Percentiles rank a stretch among this genome's conserved stretches.
Evolutionary conservation across 2,329 filamentous ascomycete species (phyloP).

Genomic region (Oidium heveae): DNA sequence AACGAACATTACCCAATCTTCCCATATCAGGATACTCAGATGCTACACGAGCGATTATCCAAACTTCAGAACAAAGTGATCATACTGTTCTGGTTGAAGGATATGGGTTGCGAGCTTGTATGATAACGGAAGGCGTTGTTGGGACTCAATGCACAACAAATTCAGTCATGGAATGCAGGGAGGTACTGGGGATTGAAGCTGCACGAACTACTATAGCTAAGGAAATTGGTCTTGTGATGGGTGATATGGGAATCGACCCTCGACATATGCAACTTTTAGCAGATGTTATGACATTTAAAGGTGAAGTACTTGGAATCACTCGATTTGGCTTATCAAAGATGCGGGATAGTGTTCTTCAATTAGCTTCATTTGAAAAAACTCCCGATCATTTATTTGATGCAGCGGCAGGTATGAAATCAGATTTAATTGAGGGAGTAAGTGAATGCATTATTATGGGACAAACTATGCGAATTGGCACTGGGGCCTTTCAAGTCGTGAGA

Average conservation of each 20-base stretch:
- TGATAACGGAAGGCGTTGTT: constrained; percentile 80
- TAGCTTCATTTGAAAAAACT: constrained; percentile 94
- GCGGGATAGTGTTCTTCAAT: constrained; percentile 76
- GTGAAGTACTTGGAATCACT: constrained; percentile 87
- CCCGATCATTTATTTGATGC: constrained; percentile 93
- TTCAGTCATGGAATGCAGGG: constrained; percentile 67
- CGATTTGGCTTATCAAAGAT: constrained; percentile 92
- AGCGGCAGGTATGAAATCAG: constrained; percentile 72
- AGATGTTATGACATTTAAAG: constrained; percentile 98
- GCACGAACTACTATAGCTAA: constrained; percentile 68
- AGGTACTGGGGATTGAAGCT: constrained; percentile 85
- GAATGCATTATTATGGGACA: constrained; percentile 99
- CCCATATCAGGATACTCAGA: constrained; percentile 76
- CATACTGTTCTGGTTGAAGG: constrained; percentile 71
- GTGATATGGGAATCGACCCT: constrained; percentile 82
- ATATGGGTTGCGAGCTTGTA: constrained; percentile 69
- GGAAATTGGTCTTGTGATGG: constrained; percentile 79
- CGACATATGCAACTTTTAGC: constrained; percentile 94
- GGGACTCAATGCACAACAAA: constrained; percentile 55
- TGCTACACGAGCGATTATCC: constrained; percentile 67
- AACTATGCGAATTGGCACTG: constrained; percentile 75
- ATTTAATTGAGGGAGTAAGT: constrained; percentile 75
- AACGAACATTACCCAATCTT: constrained; percentile 57
- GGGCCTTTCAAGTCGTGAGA: constrained; percentile 71
- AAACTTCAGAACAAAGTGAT: constrained; percentile 45